A percentile compares a stretch with the other conserved stretches of the same genome.
Evolutionary conservation across 768 basidiomycete species (phyloP).

Genomic region (Boletus subcaerulescens): DNA sequence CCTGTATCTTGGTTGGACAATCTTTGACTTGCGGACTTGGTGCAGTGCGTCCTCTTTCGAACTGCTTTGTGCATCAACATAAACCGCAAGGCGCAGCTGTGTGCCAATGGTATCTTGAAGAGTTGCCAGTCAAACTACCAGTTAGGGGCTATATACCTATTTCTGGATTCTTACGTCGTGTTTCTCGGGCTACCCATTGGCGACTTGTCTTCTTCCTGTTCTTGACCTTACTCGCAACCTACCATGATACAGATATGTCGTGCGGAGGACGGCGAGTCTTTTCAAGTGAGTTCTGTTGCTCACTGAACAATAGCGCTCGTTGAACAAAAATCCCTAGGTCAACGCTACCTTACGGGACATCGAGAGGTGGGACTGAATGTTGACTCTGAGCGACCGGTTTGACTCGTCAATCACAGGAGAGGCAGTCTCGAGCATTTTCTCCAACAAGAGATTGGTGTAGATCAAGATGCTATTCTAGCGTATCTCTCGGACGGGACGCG

Average conservation of each 20-base stretch:
- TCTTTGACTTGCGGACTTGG: too few species aligned
- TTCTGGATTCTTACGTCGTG: slow-evolving; percentile 19
- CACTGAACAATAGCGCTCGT: neutral
- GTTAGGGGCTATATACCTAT: slow-evolving; percentile 15
- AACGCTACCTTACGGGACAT: slow-evolving; percentile 73
- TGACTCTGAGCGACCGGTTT: slow-evolving; percentile 1
- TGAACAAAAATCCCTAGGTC: slow-evolving; percentile 31
- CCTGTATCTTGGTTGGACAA: too few species aligned
- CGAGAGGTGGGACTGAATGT: slow-evolving; percentile 51
- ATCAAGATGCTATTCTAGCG: slow-evolving; percentile 65
- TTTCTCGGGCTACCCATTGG: slow-evolving; percentile 4
- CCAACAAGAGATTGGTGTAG: slow-evolving; percentile 67
- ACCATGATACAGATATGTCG: slow-evolving; percentile 63
- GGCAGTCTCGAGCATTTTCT: slow-evolving; percentile 72
- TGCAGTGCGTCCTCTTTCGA: too few species aligned
- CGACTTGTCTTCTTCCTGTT: slow-evolving; percentile 1
- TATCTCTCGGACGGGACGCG: slow-evolving; percentile 80
- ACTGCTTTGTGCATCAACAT: too few species aligned
- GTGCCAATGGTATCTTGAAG: too few species aligned
- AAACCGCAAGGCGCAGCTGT: too few species aligned
- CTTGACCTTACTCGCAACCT: slow-evolving; percentile 5
- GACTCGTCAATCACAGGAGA: slow-evolving; percentile 38
- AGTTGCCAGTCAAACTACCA: too few species aligned
- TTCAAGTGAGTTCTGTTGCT: slow-evolving; percentile 42
- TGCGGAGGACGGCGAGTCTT: slow-evolving; percentile 61